Conservation (phyloP, 1,139 yeast genomes). For the Yamadazyma friedrichii region DNA sequence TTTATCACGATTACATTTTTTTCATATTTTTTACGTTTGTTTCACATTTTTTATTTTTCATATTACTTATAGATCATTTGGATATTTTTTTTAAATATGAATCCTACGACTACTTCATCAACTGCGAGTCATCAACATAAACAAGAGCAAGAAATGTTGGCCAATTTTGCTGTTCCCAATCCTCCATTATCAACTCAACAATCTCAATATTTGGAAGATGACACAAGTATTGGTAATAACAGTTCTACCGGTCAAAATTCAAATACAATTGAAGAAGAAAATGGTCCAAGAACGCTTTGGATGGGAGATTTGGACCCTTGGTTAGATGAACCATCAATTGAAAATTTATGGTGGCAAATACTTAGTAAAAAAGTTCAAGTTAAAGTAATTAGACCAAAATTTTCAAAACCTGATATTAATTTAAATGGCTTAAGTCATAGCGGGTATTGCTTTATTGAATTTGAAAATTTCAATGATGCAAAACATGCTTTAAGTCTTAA, state of each 20-base stretch:
- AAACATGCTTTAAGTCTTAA: conserved; percentile 61
- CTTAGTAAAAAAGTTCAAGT: conserved; percentile 44
- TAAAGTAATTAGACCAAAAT: conserved; percentile 53
- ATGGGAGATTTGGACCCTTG: conserved; percentile 82
- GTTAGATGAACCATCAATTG: conserved; percentile 62
- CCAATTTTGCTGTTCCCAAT: conserved; percentile 39
- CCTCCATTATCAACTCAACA: conserved; percentile 42
- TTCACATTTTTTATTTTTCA: too few species aligned
- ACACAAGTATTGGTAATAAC: neutral
- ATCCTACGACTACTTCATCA: conserved; percentile 22
- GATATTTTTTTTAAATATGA: conserved; percentile 3
- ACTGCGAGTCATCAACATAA: conserved; percentile 47
- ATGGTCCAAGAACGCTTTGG: conserved; percentile 60
- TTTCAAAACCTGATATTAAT: conserved; percentile 22
- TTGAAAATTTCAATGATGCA: conserved; percentile 62
- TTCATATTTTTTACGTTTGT: neutral
- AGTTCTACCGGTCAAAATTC: neutral
- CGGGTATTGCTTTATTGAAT: conserved; percentile 75
- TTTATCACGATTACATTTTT: neutral
- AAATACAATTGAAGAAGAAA: conserved; percentile 7
- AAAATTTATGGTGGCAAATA: conserved; percentile 57
- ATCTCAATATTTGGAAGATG: conserved; percentile 10
- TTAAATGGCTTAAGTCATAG: conserved; percentile 48
- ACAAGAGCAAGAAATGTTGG: conserved; percentile 45
- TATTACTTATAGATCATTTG: too few species aligned